Base-by-base conservation (phyloP, 2,329 filamentous ascomycete genomes). In the Aspergillus vadensis region DNA sequence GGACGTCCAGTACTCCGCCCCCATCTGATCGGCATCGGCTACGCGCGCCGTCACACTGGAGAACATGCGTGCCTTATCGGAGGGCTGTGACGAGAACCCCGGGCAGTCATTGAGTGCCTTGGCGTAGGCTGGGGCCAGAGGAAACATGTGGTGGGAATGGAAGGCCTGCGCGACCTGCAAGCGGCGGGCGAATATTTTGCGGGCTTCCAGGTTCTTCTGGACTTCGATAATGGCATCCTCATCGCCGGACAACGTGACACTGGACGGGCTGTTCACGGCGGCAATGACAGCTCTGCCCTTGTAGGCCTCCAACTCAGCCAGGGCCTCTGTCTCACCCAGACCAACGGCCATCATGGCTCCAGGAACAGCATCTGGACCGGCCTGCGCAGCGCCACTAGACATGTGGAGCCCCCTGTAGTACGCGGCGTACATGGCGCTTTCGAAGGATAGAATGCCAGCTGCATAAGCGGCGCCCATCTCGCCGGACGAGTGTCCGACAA, bases 391-490 rank as follows among this genome's bases (percentile, higher is more conserved):
- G 17, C 12, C 19, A 14, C 43, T 17, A 8, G 30, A 41, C 7
- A 48, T 49, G 21, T 54, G 23, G 14, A 47, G 32, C 52, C 64
- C 65, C 1, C 67, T 58, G 36, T 60, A 62, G 48, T 62, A 69
- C 0, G 63, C 64, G 0, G 55, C 32, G 0, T 15, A 50, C 9
- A 67, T 47, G 2, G 61, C 64, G 17, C 57, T 44, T 23, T 52
- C 27, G 5, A 38, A 15, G 15, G 57, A 58, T 1, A 76, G 14
- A 3, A 60, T 23, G 1, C 74, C 77, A 3, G 78, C 70, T 1
- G 81, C 79, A 58, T 80, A 83, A 0, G 82, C 81, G 3, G 81
- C 81, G 3, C 69, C 80, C 30, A 83, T 81, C 59, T 84, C 82
- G 14, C 82, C 82, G 53, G 73, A 77, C 0, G 80, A 82, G 63